These are phyloP conservation scores for Vigna nakashimae DNA, from an alignment of 306 rosid genomes.

Conservation along the genomic window DNA sequence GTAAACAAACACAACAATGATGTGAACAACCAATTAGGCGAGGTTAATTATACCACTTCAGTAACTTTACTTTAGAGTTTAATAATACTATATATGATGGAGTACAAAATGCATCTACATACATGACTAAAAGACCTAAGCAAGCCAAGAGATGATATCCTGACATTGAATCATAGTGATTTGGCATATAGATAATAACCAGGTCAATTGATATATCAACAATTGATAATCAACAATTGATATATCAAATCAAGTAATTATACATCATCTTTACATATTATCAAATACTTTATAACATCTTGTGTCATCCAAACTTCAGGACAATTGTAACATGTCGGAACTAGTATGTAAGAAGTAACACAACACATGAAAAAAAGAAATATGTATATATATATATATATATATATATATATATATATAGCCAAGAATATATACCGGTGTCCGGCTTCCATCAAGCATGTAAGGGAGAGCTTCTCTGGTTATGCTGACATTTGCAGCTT, in stretches of 20 bases:
- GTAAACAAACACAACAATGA: neutral
- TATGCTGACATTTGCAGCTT: constrained; percentile 62
- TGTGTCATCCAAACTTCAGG: constrained; percentile 31
- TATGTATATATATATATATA: neutral
- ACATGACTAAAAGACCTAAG: neutral
- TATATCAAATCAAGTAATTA: constrained; percentile 11
- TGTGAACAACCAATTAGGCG: neutral
- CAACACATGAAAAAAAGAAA: constrained; percentile 24
- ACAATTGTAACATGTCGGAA: constrained; percentile 19
- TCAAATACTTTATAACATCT: constrained; percentile 12
- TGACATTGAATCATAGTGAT: neutral
- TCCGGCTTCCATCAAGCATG: constrained; percentile 83
- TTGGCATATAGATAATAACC: constrained; percentile 18
- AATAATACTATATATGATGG: neutral
- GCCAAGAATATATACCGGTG: constrained; percentile 73
- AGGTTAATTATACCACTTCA: neutral
- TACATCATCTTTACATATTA: constrained; percentile 10
- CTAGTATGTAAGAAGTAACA: constrained; percentile 17
- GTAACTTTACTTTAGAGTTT: neutral
- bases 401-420: neutral
- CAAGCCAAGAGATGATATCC: neutral
- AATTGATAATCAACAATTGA: neutral
- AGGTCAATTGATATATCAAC: neutral
- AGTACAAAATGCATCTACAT: constrained; percentile 14
- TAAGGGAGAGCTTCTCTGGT: constrained; percentile 74